These are phyloP conservation scores for Fusarium brachygibbosum DNA, from an alignment of 2,329 filamentous ascomycete genomes.

Conservation along the genomic window DNA sequence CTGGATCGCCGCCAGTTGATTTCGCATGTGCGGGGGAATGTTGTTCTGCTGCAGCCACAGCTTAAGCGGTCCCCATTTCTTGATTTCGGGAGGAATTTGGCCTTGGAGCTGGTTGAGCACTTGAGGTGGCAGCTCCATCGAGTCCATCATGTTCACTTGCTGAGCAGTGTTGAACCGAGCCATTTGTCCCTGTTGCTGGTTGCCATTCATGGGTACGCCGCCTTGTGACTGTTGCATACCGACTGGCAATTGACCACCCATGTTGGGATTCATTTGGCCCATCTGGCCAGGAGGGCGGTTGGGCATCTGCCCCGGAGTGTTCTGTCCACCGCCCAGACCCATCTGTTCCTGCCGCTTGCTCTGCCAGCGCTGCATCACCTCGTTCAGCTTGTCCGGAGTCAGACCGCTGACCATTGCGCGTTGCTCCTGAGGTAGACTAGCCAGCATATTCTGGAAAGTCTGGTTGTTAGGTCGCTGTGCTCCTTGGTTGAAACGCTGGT, in stretches of 20 bases:
- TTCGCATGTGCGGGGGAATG: conserved; percentile 51
- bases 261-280: conserved; percentile 52
- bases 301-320: conserved; percentile 52
- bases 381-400: conserved; percentile 64
- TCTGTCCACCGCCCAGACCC: conserved; percentile 52
- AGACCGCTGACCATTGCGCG: conserved; percentile 60
- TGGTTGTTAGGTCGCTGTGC: conserved; percentile 62
- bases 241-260: conserved; percentile 49
- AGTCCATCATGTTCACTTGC: conserved; percentile 61
- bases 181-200: conserved; percentile 50
- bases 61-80: conserved; percentile 65
- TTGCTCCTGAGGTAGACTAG: conserved; percentile 62
- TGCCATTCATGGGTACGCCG: conserved; percentile 45
- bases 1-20: conserved; percentile 55
- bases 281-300: conserved; percentile 51
- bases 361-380: conserved; percentile 66
- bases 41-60: conserved; percentile 58
- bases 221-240: conserved; percentile 53
- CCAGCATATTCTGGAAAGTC: conserved; percentile 59
- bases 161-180: conserved; percentile 48
- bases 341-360: conserved; percentile 54
- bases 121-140: conserved; percentile 61
- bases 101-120: conserved; percentile 50
- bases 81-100: conserved; percentile 58
- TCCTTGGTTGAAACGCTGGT: conserved; percentile 67